Evolutionary conservation across 1,284 basidiomycete genomes (phyloP).

Genomic region (Apiotrichum veenhuisii): DNA sequence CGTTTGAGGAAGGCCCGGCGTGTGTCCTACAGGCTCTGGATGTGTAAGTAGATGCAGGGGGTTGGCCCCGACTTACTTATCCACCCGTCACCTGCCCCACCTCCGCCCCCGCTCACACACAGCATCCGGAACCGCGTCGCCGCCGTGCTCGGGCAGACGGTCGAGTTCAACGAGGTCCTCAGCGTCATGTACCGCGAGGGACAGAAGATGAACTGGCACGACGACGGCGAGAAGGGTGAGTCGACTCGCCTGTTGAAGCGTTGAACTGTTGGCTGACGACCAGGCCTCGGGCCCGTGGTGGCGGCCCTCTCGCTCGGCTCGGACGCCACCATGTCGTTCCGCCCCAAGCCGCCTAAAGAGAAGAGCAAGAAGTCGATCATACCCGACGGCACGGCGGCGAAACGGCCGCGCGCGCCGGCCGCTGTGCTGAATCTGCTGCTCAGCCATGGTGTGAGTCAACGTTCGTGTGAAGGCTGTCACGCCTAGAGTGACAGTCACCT

Average conservation of each 20-base stretch:
- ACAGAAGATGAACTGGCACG: constrained; percentile 48
- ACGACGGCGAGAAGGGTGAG: constrained; percentile 44
- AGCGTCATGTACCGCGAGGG: constrained; percentile 44
- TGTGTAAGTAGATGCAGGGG: constrained; percentile 24
- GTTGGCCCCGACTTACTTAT: too few species aligned
- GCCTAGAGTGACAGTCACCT: too few species aligned
- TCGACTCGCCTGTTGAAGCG: too few species aligned
- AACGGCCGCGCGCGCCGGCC: background rate
- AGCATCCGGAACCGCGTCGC: constrained; percentile 24
- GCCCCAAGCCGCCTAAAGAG: constrained; percentile 20
- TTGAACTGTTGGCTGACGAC: too few species aligned
- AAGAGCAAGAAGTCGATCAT: background rate
- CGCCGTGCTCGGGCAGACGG: constrained; percentile 17
- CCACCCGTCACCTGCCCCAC: background rate
- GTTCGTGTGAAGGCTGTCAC: too few species aligned
- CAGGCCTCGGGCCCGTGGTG: constrained; percentile 42
- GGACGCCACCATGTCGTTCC: constrained; percentile 38
- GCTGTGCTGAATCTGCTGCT: constrained; percentile 12
- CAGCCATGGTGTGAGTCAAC: constrained; percentile 15
- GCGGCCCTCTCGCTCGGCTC: constrained; percentile 39
- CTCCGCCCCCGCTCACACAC: constrained; percentile 1
- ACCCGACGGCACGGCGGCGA: background rate
- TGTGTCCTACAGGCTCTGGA: constrained; percentile 33
- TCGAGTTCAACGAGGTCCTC: constrained; percentile 43
- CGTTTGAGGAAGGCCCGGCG: constrained; percentile 34